Evolutionary conservation across 805 yeast genomes (phyloP), one percentile per base, ranked within the genome.

Genomic region (Kodamaea neixiangensis): DNA sequence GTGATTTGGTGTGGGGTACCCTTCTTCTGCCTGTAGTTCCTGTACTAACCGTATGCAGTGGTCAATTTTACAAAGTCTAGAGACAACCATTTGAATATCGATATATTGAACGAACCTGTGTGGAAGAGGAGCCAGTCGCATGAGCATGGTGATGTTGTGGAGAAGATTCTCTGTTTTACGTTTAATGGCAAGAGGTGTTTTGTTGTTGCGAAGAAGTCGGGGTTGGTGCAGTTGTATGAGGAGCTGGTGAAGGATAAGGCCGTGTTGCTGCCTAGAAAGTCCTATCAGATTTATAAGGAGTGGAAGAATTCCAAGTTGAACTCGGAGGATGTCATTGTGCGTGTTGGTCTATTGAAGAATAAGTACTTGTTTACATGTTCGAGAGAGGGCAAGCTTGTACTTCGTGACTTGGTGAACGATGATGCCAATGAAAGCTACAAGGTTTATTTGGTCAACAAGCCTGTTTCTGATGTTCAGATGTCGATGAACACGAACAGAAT

Each of bases 391-490:
- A 64, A 64, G 44, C 51, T 71, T 19, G 58, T 69, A 11, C 52
- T 71, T n/a, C 61, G 73, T 15, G 75, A 71, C 49, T 56, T 71
- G 44, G 59, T 69, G 33, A 64, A 71, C 49, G 75, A 71, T 50
- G 75, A 71, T 54, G 66, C 65, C 21, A 59, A 65, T 41, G 62
- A 58, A 20, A 62, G 67, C 35, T 67, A 60, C 47, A 58, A 57
- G 50, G 64, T 61, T 1, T 66, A 59, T 49, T 48, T 56, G 35
- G 56, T 70, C 17, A 60, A 60, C 19, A 57, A 55, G 17, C 73
- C 71, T 1, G 59, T 69, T 0, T 52, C 61, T 13, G 55, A 62
- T 19, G 46, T 68, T 21, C 56, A 54, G 22, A 53, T 67, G 5
- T n/a, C 46, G 14, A 50, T 44, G 40, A 44, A 52, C 34, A 47